phyloP scores from a whole-genome alignment of 208 protist species.

The Herpetomonas samuelpessoai region DNA sequence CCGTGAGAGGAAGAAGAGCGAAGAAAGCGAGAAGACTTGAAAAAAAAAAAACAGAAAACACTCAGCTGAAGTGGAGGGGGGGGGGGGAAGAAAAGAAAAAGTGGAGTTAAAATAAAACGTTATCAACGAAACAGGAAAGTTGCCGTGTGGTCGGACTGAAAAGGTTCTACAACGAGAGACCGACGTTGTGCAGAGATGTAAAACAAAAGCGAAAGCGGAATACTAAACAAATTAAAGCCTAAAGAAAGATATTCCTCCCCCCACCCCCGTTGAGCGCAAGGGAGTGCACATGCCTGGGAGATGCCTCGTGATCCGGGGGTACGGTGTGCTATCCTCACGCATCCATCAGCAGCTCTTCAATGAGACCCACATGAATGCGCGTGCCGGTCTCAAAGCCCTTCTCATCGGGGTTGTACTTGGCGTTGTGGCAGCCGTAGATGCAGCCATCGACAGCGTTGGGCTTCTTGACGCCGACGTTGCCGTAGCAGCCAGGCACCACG shows the following conservation, averaged over 20 bases:
- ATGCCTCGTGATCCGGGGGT: neutral
- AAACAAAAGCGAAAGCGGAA: no score
- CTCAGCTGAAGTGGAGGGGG: no score
- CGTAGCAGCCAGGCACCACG: conserved; percentile 30
- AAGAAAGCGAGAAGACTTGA: no score
- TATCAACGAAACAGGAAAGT: neutral
- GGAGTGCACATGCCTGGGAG: neutral
- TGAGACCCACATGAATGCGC: conserved; percentile 43
- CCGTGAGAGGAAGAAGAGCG: no score
- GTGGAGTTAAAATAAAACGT: neutral
- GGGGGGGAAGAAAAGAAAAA: neutral
- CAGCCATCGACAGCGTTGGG: neutral
- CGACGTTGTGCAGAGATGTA: neutral
- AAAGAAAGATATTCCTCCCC: no score
- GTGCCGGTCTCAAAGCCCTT: conserved; percentile 37
- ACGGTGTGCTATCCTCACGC: neutral
- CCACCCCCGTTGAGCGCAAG: neutral
- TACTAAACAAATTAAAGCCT: no score
- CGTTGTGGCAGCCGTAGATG: conserved; percentile 38
- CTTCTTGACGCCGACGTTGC: conserved; percentile 11
- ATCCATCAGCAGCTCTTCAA: conserved; percentile 43
- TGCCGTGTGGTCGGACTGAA: neutral
- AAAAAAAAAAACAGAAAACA: no score
- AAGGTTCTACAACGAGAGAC: neutral
- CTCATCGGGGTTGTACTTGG: conserved; percentile 49